These are phyloP conservation scores for Venturia carpophila DNA, from an alignment of 2,329 filamentous ascomycete species.

Conservation along the genomic window DNA sequence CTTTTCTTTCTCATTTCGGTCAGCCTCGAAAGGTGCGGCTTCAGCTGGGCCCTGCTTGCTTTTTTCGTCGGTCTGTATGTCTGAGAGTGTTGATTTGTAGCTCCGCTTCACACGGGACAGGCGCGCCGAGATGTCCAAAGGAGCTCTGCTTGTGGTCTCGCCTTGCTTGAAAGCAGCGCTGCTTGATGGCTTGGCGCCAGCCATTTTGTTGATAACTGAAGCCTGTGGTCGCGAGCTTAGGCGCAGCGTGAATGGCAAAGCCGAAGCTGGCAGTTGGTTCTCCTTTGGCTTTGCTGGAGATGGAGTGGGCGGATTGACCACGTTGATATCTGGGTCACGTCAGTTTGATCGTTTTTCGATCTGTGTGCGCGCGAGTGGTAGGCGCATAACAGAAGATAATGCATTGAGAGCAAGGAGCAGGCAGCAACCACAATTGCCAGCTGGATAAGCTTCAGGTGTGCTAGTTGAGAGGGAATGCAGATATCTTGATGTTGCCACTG, in stretches of 20 bases:
- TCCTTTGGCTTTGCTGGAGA: not conserved
- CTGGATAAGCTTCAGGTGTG: not conserved
- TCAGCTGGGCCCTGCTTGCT: not conserved
- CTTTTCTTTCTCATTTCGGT: not conserved
- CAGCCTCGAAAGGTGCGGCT: not conserved
- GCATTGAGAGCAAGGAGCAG: not conserved
- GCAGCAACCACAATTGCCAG: not conserved
- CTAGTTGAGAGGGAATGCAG: not conserved
- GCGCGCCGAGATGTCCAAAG: not conserved
- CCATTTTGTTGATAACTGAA: conserved; percentile 2
- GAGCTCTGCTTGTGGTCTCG: not conserved
- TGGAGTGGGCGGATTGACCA: not conserved
- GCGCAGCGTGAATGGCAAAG: conserved; percentile 13
- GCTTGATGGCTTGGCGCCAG: conserved; percentile 8
- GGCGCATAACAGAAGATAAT: not conserved
- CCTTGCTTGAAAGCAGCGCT: not conserved
- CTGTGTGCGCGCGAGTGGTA: not conserved
- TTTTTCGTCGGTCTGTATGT: not conserved
- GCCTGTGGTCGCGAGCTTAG: conserved; percentile 11
- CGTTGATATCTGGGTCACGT: conserved; percentile 9
- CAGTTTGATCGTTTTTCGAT: not conserved
- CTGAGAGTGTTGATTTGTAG: not conserved
- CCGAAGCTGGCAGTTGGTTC: conserved; percentile 3
- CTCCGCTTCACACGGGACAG: not conserved
- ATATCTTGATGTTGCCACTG: not conserved